Base-by-base conservation (phyloP, 352 stramenopile species). In the Elongisporangium anandrum region DNA sequence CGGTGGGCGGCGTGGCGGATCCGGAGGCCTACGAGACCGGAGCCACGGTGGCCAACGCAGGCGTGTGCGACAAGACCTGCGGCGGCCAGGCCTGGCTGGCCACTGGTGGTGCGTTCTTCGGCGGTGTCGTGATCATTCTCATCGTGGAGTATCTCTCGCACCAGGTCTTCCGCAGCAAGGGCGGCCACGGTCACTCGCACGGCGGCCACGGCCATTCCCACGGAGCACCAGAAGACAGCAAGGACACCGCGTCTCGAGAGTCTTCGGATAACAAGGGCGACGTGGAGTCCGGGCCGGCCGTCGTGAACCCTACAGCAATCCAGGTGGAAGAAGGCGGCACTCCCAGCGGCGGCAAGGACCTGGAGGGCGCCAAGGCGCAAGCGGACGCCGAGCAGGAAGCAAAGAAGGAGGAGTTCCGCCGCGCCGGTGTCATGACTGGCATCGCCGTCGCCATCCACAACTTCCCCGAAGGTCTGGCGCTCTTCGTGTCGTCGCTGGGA, bases 391-490 rank as follows among this genome's bases (percentile, higher is more conserved):
- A 65, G 4, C 34, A 59, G 21, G 56, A 34, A 16, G 51, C 50
- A 19, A 47, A 65, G 48, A 72, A 77, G 53, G 57, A 79, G 21
- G 63, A 76, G 45, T 82, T 95, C 50, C 69, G 85, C 10, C 73
- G 77, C 47, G 92, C 95, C 60, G 92, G 93, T 51, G 65, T 97
- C 12, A 90, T 94, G 62, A 98, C 91, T 6, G 96, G 92, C 20
- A 61, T 98, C 12, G 94, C 90, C 48, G 98, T 99, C 66, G 94
- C 85, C 3, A 97, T 98, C 57, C 96, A 99, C 75, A 99, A 99
- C 71, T 97, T 99, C 65, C 95, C 95, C 3, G 96, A 99, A 63
- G 96, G 96, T 1, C 64, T 98, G 19, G 96, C 94, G 19, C 97
- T 96, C n/a, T 98, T 98, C 65, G 91, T 98, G 29, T 90, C 85